Base-by-base conservation (phyloP, 345 rosid genomes). In the Camelina laxa region DNA sequence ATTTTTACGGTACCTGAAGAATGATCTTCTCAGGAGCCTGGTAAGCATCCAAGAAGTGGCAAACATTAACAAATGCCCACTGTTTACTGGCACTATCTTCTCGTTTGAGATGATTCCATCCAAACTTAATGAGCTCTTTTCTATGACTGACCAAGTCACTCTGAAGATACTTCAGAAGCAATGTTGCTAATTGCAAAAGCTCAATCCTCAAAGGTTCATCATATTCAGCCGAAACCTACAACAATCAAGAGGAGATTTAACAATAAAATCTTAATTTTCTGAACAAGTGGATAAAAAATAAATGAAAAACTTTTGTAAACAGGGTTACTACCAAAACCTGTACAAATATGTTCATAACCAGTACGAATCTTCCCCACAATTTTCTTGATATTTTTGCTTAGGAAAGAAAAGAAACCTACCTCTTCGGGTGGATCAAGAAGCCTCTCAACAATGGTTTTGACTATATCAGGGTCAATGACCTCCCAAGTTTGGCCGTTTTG, bases 11-110 rank as follows among this genome's bases (percentile, higher is more conserved):
- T 85, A 95, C 99, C 99, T 95, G 99, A 75, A 95, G 96, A 69
- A 95, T 92, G 44, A 95, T 95, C 78, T 95, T 95, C 77, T 95
- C 99, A 9, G 99, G 99, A 75, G 98, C 99, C 84, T 95, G 98
- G 82, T 92, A 95, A 50, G 99, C 97, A 85, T 95, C 98, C 85
- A 95, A 78, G 82, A 95, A 95, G 82, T 95, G 99, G 68, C 99
- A 92, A 76, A 95, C 99, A 80, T 95, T 95, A 70, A 95, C 99
- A 87, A 95, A 95, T 54, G 99, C 99, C 99, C 99, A 95, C 80
- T 95, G 99, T 85, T 95, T 95, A 83, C 99, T 95, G 75, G 97
- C 99, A 87, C 99, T 95, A 70, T 95, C 99, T 82, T 95, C 99
- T 54, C 99, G 92, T 80, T 95, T 95, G 64, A 95, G 97, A 85